phyloP scores from a whole-genome alignment of 352 stramenopile genomes.

The Globisporangium paddicum region DNA sequence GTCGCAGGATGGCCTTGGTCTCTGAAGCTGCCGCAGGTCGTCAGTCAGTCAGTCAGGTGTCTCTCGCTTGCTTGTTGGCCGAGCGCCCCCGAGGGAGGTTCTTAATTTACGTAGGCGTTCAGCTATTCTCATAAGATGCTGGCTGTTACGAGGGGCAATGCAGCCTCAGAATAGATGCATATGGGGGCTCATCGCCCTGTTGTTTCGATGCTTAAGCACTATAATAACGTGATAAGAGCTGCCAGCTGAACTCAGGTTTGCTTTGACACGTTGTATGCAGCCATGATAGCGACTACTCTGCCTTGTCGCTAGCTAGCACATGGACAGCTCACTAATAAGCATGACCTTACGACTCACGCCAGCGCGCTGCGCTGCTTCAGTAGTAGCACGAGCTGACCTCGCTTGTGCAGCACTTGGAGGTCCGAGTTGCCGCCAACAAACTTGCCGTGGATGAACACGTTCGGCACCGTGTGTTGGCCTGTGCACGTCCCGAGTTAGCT shows the following conservation, averaged over 20 bases:
- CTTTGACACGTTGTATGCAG: no score
- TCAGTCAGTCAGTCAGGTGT: neutral
- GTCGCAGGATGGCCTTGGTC: neutral
- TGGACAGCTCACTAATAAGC: no score
- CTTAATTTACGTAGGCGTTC: neutral
- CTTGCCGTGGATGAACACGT: conserved; percentile 95
- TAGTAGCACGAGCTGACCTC: conserved; percentile 68
- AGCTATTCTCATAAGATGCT: conserved; percentile 2
- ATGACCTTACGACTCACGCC: neutral
- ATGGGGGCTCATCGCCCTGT: neutral
- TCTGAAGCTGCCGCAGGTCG: neutral
- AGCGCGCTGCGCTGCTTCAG: conserved; percentile 28
- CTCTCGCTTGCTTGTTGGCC: neutral
- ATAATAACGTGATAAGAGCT: no score
- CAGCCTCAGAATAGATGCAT: conserved; percentile 1
- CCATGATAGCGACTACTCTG: no score
- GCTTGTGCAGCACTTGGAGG: conserved; percentile 81
- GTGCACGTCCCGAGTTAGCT: neutral
- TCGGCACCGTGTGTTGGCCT: conserved; percentile 93
- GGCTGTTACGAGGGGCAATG: neutral
- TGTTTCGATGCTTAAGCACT: neutral
- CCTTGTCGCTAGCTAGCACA: no score
- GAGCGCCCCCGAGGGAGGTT: neutral
- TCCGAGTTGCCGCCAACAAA: conserved; percentile 95
- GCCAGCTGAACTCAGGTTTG: neutral